Evolutionary conservation across 1,284 basidiomycete genomes (phyloP).

Genomic region (Trametes sp.): DNA sequence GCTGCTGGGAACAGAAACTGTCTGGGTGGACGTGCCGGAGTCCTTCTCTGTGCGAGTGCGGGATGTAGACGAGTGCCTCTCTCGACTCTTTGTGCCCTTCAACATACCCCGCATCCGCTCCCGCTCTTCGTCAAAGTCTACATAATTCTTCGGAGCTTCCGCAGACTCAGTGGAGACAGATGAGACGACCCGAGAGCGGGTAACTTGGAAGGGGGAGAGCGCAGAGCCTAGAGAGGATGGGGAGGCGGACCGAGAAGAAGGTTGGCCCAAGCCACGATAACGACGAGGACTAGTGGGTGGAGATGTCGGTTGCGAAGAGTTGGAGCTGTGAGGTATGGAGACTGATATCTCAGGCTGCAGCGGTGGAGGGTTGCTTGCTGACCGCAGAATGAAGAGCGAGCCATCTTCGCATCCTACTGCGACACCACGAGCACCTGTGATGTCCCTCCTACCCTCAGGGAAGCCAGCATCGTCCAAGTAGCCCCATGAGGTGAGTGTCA

Average conservation of each 20-base stretch:
- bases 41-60: conserved; percentile 21
- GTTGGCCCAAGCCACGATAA: conserved; percentile 36
- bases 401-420: conserved; percentile 47
- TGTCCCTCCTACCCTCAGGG: neutral
- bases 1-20: conserved; percentile 1
- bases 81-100: conserved; percentile 57
- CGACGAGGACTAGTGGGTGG: conserved; percentile 41
- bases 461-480: neutral
- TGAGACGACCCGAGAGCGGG: conserved; percentile 67
- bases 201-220: conserved; percentile 43
- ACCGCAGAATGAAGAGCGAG: conserved; percentile 43
- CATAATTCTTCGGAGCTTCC: conserved; percentile 76
- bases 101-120: conserved; percentile 76
- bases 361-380: neutral
- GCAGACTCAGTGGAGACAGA: conserved; percentile 71
- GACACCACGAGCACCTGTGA: conserved; percentile 23
- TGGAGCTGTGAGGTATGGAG: neutral
- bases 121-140: conserved; percentile 81
- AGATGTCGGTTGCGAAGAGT: conserved; percentile 1
- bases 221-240: conserved; percentile 40
- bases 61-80: conserved; percentile 39
- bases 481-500: conserved; percentile 32
- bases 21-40: conserved; percentile 5
- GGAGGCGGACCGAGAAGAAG: conserved; percentile 43
- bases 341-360: conserved; percentile 7